Base-by-base conservation (phyloP, 192 early-diverging fungal species). In the Ambispora gerdemannii region DNA sequence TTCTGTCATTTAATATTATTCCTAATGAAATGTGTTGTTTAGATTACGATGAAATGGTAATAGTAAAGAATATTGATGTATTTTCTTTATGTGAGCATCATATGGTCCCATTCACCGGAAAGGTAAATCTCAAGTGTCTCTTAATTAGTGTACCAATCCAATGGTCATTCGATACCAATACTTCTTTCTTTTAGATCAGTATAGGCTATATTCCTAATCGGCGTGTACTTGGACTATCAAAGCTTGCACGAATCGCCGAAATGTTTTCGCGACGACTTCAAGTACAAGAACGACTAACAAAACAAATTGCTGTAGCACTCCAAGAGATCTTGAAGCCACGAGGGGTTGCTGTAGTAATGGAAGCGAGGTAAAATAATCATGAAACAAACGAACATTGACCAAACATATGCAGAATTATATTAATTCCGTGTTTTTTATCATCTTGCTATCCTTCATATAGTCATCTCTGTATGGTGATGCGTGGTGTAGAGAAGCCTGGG, bases 11-110 rank as follows among this genome's bases (percentile, higher is more conserved):
- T n/a, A n/a, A n/a, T n/a, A n/a, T n/a, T n/a, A n/a, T n/a, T n/a
- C n/a, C n/a, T n/a, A n/a, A n/a, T n/a, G n/a, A n/a, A n/a, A n/a
- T n/a, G n/a, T n/a, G n/a, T n/a, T n/a, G n/a, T n/a, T 0, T 72
- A 87, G 94, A 98, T 73, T 93, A 97, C 76, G 95, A 97, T 62
- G 97, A 98, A 74, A 99, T 99, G 97, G 97, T 99, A 17, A 95
- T 99, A 78, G 97, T 99, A 19, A 93, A 91, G 72, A 88, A 97
- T 79, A 96, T 99, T 60, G 92, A 96, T 69, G 86, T 98, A 4
- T 96, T 93, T 75, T 95, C 93, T 4, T 78, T 99, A 66, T 99
- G 97, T 77, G 97, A 99, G 80, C 97, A 99, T 78, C 97, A 99
- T 71, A 84, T 98, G 84, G 96, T 99, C 0, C 97, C 97, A 28